Evolutionary conservation across 164 flowering plant genomes (phyloP), one percentile per base, ranked within the genome.

Genomic region (Tetracentron sinense): DNA sequence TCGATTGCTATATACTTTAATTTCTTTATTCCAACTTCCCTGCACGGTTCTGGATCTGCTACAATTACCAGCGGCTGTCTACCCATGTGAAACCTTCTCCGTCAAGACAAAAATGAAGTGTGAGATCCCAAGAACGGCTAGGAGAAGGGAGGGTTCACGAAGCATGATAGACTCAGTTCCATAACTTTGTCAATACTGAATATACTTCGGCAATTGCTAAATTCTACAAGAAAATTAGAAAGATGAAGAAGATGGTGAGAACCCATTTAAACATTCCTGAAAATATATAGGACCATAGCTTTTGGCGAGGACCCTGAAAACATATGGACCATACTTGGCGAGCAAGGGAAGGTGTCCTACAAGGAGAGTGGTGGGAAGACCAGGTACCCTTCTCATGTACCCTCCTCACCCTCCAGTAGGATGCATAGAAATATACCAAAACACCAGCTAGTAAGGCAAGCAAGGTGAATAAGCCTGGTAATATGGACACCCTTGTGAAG

Each of bases 361-460:
- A 28, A 95, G 60, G 17, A 96, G 97, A 27, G 77, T 44, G 7
- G 86, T 65, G 19, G 89, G 85, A 73, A 96, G 97, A 33, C 94
- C 97, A 33, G 99, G 99, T 0, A 95, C 86, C 70, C 65, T 84
- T 69, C 99, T n/a, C n/a, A n/a, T n/a, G n/a, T n/a, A n/a, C n/a
- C n/a, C n/a, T n/a, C n/a, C n/a, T 81, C 7, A 95, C 92, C 4
- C 75, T 62, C 97, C 96, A 92, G 28, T 79, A 88, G 20, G 97
- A 97, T 49, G 68, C 77, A 76, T 85, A 89, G 35, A 86, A 75
- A 68, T 91, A 94, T 19, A 63, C 65, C 61, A 83, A 48, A 42
- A 72, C 27, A 42, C 74, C 83, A 22, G 30, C 80, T 0, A 79
- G 6, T 11, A 87, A 2, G 25, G 75, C 80, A 38, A 79, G 19